Base-by-base conservation (phyloP, 2,329 filamentous ascomycete genomes). In the Aspergillus tamarii region DNA sequence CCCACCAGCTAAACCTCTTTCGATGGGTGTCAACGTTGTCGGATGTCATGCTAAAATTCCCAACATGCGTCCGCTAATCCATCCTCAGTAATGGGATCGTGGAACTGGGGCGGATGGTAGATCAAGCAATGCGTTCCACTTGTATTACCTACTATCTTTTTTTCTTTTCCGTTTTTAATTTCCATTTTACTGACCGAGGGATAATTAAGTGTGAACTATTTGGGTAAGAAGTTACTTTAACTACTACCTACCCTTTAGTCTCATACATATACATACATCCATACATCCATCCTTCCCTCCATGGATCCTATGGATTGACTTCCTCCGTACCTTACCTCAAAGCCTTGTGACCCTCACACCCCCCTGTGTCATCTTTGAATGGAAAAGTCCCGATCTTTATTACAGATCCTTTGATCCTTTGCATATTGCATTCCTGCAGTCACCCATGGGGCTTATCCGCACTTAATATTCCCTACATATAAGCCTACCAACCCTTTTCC, bases 1-100 rank as follows among this genome's bases (percentile, higher is more conserved):
- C 53, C 57, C 58, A 21, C 58, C 32, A 7, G 54, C 68, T 71
- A 73, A 66, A 66, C 72, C 70, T 65, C 55, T 70, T 74, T 74
- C 68, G 68, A 71, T 73, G 72, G 34, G 72, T 75, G 73, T 76
- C 74, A 77, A 77, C 73, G 74, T 76, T 73, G 75, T 43, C 48
- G 46, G 61, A 46, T 77, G 76, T 75, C 74, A 76, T 75, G 69
- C 69, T 70, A 70, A 67, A 67, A 72, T 55, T 73, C 66, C 70
- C 70, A 73, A 69, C 71, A 75, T 75, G 72, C 73, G 59, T 55
- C 50, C 56, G 43, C 39, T 62, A 61, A 39, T 43, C 39, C 53
- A 34, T 41, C 36, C 26, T 39, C 52, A 55, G 52, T 55, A 55
- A 64, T 70, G 69, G 71, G 70, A 76, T 77, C 76, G 73, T 76